Base-by-base conservation (phyloP, 2,329 filamentous ascomycete species). In the Colletotrichum trifolii region DNA sequence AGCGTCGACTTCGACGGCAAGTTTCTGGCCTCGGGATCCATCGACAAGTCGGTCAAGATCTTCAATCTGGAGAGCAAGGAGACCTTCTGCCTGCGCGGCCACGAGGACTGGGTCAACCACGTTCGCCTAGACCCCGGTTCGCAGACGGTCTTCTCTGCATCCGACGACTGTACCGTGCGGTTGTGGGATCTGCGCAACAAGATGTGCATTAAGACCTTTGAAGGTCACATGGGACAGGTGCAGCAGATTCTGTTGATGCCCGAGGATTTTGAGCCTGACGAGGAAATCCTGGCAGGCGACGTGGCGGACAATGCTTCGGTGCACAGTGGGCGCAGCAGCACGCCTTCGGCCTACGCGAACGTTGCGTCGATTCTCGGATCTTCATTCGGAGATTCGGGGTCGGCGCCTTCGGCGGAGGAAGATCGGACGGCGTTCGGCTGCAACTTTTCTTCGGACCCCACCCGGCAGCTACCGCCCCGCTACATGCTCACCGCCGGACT, bases 71-170 rank as follows among this genome's bases (percentile, higher is more conserved):
- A 91, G 71, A 92, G 91, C 64, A 93, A 93, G 75, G 89, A 92
- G 57, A 91, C 90, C 0, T 97, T 91, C 70, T 85, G 88, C 55
- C 83, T 99, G 11, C 89, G 90, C 33, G 95, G 94, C 8, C 96
- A 99, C 75, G 88, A 85, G 0, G 94, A 98, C 76, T 98, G 95
- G 92, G 94, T 99, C 72, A 99, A 99, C 78, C 90, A 92, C n/a
- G 95, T 98, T 38, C 91, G 91, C 69, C 87, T 99, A 42, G 94
- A 99, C 75, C 85, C 89, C 0, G 80, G 86, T 2, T 96, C 93
- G 9, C 89, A 93, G 12, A 97, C 94, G 0, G 85, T 98, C 4
- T 91, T 98, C 73, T 97, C 95, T 0, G 94, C 94, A 1, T 97
- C 94, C 0, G 96, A 99, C 74, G 96, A 99, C 76, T 91, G 93